Evolutionary conservation across 129 eudicot genomes (phyloP).

Genomic region (carrot (Daucus carota)): DH1_v3.0 NC_030388.2:6258501-6259000

Average conservation of each 20-base stretch:
- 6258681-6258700: not conserved
- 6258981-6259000: slow-evolving; percentile 83
- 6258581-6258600: not conserved
- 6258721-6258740: not conserved
- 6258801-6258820: slow-evolving; percentile 63
- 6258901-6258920: slow-evolving; percentile 66
- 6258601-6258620: not conserved
- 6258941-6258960: slow-evolving; percentile 70
- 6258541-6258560: not conserved
- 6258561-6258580: not conserved
- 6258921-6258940: slow-evolving; percentile 43
- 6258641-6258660: not conserved
- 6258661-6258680: not conserved
- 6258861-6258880: slow-evolving; percentile 70
- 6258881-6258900: slow-evolving; percentile 60
- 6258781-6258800: slow-evolving; percentile 44
- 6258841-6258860: slow-evolving; percentile 75
- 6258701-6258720: not conserved
- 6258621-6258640: not conserved
- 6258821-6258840: slow-evolving; percentile 57
- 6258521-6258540: not conserved
- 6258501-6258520: no score
- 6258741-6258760: not conserved
- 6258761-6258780: not conserved
- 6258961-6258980: slow-evolving; percentile 80